Conservation (phyloP, 495 filamentous ascomycete species). For the Eremomyces bilateralis region DNA sequence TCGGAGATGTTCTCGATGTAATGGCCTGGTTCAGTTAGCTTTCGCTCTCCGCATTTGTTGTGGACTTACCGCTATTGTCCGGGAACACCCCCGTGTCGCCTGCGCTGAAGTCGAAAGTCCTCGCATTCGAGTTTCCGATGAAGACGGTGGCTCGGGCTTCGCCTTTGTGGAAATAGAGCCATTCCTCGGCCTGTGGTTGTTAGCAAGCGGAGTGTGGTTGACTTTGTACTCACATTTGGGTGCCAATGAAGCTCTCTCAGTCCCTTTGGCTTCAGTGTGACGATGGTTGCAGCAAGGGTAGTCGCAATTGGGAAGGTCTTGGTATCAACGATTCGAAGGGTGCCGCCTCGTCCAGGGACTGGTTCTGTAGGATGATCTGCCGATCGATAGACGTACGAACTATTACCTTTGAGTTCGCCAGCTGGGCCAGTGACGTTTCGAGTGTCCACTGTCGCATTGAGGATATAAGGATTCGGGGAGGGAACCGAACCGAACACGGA, state of each 20-base stretch:
- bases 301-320: constrained; percentile 37
- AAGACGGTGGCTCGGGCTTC: constrained; percentile 37
- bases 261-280: constrained; percentile 35
- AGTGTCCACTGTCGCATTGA: constrained; percentile 25
- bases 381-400: constrained; percentile 33
- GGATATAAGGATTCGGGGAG: constrained; percentile 35
- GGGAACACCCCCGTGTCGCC: constrained; percentile 46
- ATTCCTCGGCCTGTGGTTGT: constrained; percentile 31
- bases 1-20: constrained; percentile 45
- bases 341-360: constrained; percentile 37
- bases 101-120: constrained; percentile 40
- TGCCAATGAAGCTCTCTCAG: constrained; percentile 47
- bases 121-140: constrained; percentile 31
- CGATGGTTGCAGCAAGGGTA: constrained; percentile 38
- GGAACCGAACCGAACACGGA: constrained; percentile 35
- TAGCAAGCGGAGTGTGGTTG: constrained; percentile 4
- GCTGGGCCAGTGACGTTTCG: constrained; percentile 25
- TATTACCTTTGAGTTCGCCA: constrained; percentile 28
- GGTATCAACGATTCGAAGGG: constrained; percentile 35
- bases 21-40: too few species aligned
- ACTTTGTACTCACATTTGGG: constrained; percentile 29
- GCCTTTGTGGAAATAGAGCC: constrained; percentile 43
- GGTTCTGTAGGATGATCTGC: constrained; percentile 27
- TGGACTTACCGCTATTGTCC: constrained; percentile 29
- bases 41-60: neutral